Evolutionary conservation across 345 rosid species (phyloP), one percentile per base, ranked within the genome.

Genomic region (Populus euphratica): DNA sequence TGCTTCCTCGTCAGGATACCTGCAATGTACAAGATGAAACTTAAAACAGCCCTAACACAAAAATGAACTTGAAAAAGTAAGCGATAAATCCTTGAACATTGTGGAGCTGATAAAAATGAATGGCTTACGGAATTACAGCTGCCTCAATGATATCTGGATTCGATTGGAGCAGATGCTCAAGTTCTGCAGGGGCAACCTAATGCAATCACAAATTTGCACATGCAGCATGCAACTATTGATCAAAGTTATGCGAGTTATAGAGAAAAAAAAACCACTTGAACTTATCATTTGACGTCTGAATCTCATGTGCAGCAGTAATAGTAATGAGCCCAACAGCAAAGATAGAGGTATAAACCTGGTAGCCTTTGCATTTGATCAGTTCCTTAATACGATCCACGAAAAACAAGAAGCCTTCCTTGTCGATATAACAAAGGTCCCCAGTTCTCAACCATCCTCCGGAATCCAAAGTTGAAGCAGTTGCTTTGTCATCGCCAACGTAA

Each of bases 401-500:
- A 74, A 88, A 91, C 49, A 91, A 86, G 86, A 86, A 91, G 5
- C 92, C 91, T 50, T 88, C 80, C 5, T 69, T 65, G 74, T 89
- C 88, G 14, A 91, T 88, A 71, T 86, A 91, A 68, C 94, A 86
- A 78, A 87, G 86, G 82, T 88, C 92, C 27, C 92, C 94, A 0
- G 91, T 91, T 81, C 80, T 89, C 43, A 88, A 76, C 94, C 94
- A 89, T 73, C 94, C 94, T 2, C 83, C 88, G 0, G 87, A 71
- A 81, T 87, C 88, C 77, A 88, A 23, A 77, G 74, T 54, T 35
- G 82, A 82, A 44, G 81, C 79, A 36, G 90, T 89, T 43, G 92
- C 92, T 79, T 81, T 85, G 52, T 83, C 87, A 75, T 89, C 89
- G 33, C 78, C 86, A 20, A 88, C 83, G 65, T 91, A 91, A 33